Evolutionary conservation across 805 yeast genomes (phyloP).

Genomic region (Lipomyces yamanashiensis): DNA sequence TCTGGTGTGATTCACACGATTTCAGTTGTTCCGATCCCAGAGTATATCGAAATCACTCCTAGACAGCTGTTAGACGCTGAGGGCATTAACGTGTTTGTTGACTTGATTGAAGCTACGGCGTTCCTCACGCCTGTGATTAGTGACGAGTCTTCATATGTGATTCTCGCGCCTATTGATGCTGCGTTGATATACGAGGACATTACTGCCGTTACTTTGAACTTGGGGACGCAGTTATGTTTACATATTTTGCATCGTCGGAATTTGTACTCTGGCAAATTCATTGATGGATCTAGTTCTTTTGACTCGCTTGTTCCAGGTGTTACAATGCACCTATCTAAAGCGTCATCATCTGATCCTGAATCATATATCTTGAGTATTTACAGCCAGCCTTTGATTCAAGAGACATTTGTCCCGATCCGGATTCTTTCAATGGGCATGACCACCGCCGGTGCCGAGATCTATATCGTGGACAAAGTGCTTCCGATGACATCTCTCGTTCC

Average conservation of each 20-base stretch:
- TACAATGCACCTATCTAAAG: neutral
- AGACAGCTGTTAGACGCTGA: conserved; percentile 26
- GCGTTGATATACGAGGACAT: conserved; percentile 15
- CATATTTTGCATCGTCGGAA: conserved; percentile 26
- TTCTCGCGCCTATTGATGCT: conserved; percentile 28
- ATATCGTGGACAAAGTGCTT: conserved; percentile 28
- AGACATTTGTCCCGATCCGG: conserved; percentile 16
- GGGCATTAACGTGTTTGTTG: conserved; percentile 18
- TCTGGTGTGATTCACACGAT: conserved; percentile 32
- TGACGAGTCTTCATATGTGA: conserved; percentile 21
- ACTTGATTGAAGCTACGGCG: conserved; percentile 21
- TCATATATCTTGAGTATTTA: neutral
- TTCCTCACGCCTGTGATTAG: conserved; percentile 13
- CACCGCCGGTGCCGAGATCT: conserved; percentile 29
- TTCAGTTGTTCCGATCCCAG: conserved; percentile 28
- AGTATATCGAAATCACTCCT: conserved; percentile 26
- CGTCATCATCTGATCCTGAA: conserved; percentile 2
- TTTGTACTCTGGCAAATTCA: conserved; percentile 12
- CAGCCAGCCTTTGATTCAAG: neutral
- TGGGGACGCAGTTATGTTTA: conserved; percentile 24
- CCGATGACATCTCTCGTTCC: conserved; percentile 12
- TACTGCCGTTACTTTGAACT: conserved; percentile 17
- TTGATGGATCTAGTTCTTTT: conserved; percentile 12
- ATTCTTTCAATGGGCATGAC: conserved; percentile 26
- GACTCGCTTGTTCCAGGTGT: conserved; percentile 27